These are phyloP conservation scores for Aspergillus udagawae DNA, from an alignment of 2,329 filamentous ascomycete species.

Conservation along the genomic window DNA sequence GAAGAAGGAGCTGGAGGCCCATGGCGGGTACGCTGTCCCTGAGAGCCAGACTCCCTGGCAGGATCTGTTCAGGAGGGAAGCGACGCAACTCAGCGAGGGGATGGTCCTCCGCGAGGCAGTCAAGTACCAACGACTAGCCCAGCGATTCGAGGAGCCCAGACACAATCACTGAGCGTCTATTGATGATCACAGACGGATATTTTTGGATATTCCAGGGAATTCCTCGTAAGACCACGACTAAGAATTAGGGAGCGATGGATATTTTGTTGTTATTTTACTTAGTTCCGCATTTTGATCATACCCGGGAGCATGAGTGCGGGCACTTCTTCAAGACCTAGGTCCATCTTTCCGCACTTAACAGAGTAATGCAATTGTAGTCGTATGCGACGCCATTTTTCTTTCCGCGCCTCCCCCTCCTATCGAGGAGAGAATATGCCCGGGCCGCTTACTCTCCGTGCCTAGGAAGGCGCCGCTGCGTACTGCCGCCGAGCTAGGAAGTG, in stretches of 20 bases:
- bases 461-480: too few species aligned
- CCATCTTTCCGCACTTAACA: background rate
- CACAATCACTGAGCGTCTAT: constrained; percentile 40
- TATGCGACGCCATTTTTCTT: too few species aligned
- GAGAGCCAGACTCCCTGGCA: constrained; percentile 50
- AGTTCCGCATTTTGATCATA: background rate
- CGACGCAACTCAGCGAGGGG: constrained; percentile 43
- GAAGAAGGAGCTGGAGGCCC: constrained; percentile 33
- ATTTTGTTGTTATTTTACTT: background rate
- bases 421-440: too few species aligned
- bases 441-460: too few species aligned
- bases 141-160: constrained; percentile 37
- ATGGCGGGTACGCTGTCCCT: constrained; percentile 37
- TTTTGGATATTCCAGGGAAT: background rate
- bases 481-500: too few species aligned
- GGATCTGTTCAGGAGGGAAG: constrained; percentile 47
- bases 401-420: too few species aligned
- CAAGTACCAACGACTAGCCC: constrained; percentile 47
- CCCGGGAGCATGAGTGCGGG: background rate
- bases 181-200: background rate
- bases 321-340: background rate
- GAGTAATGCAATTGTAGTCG: too few species aligned
- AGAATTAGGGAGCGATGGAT: background rate
- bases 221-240: background rate
- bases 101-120: constrained; percentile 47